Percentiles rank a stretch among this genome's conserved stretches.
Conservation (phyloP, 192 early-diverging fungal species). For the Backusella morwellensis region DNA sequence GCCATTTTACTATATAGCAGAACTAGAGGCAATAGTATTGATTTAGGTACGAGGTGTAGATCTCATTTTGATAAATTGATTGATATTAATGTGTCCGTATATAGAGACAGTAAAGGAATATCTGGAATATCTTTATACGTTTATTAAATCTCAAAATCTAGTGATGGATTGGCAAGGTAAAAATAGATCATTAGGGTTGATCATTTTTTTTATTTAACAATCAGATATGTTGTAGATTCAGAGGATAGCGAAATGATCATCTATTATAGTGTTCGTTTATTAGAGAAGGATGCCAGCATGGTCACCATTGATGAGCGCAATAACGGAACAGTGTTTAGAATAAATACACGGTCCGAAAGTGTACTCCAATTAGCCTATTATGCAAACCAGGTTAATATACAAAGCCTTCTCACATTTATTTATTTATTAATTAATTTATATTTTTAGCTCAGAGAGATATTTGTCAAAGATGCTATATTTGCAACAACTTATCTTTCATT, state of each 20-base stretch:
- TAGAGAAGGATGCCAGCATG: conserved; percentile 9
- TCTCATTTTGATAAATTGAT: background rate
- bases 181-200: background rate
- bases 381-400: conserved; percentile 11
- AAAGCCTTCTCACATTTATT: background rate
- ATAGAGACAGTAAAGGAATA: background rate
- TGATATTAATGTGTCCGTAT: background rate
- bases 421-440: background rate
- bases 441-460: conserved; percentile 13
- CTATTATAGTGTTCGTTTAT: conserved; percentile 11
- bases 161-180: conserved; percentile 19
- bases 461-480: conserved; percentile 13
- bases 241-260: conserved; percentile 17
- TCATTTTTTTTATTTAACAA: background rate
- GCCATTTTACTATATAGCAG: conserved; percentile 16
- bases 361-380: conserved; percentile 20
- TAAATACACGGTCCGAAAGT: conserved; percentile 9
- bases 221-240: background rate
- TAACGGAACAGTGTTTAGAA: background rate
- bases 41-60: background rate
- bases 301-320: conserved; percentile 12
- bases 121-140: background rate
- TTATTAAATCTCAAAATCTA: conserved; percentile 1
- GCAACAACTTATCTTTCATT: conserved; percentile 15
- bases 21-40: conserved; percentile 7